phyloP scores from a whole-genome alignment of 257 asterid genomes.

The Marsdenia floribunda region DNA sequence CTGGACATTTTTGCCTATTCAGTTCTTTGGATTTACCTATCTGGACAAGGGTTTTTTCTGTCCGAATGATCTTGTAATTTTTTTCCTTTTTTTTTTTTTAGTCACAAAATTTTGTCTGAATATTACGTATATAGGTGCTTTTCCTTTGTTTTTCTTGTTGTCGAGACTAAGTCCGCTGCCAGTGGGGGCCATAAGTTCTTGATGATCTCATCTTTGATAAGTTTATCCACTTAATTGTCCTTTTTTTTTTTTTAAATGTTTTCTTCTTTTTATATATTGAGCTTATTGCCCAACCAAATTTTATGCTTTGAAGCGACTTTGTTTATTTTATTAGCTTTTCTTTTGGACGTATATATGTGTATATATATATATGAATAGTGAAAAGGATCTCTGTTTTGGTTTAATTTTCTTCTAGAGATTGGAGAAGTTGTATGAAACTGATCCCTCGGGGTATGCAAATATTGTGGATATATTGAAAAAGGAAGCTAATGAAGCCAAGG shows the following conservation, averaged over 20 bases:
- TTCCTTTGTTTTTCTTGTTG: neutral
- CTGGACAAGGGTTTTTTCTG: constrained; percentile 2
- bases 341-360: too few species aligned
- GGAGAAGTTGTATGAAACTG: constrained; percentile 60
- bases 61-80: neutral
- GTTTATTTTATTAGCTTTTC: too few species aligned
- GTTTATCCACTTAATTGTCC: neutral
- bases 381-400: neutral
- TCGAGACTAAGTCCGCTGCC: neutral
- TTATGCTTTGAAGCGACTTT: too few species aligned
- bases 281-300: too few species aligned
- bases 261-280: too few species aligned
- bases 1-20: constrained; percentile 17
- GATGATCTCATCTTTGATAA: neutral
- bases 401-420: constrained; percentile 41
- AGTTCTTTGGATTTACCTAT: neutral
- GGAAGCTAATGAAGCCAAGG: constrained; percentile 53
- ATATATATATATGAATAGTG: neutral
- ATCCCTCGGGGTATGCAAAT: constrained; percentile 60
- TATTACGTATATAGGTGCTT: neutral
- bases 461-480: constrained; percentile 68
- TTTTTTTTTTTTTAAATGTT: too few species aligned
- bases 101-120: neutral
- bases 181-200: neutral
- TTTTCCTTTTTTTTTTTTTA: neutral